phyloP scores from a whole-genome alignment of 805 yeast genomes.

The Danielozyma ontarioensis region DNA sequence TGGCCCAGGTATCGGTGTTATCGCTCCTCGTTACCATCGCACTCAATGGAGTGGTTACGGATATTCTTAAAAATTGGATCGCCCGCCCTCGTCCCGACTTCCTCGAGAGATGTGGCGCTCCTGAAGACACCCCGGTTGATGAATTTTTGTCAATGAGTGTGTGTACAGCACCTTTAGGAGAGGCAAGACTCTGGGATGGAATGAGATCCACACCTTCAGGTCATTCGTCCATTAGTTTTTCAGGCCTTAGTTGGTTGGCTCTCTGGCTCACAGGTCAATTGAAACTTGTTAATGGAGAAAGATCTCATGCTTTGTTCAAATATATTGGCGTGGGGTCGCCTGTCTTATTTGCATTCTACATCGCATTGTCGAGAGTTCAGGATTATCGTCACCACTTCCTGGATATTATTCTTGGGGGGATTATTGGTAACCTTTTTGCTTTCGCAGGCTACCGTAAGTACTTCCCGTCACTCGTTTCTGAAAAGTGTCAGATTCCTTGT shows the following conservation, averaged over 20 bases:
- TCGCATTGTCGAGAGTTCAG: constrained; percentile 21
- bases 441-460: constrained; percentile 21
- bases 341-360: constrained; percentile 17
- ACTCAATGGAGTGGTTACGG: constrained; percentile 30
- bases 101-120: constrained; percentile 24
- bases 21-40: constrained; percentile 24
- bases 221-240: constrained; percentile 49
- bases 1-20: constrained; percentile 24
- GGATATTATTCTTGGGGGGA: constrained; percentile 29
- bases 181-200: constrained; percentile 39
- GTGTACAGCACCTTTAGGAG: constrained; percentile 22
- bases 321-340: constrained; percentile 12
- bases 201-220: constrained; percentile 57
- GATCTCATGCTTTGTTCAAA: constrained; percentile 5
- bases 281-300: constrained; percentile 5
- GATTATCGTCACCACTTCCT: constrained; percentile 29
- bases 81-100: constrained; percentile 33
- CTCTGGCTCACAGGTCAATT: constrained; percentile 47
- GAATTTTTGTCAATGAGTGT: constrained; percentile 15
- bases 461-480: constrained; percentile 6
- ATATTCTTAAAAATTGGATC: constrained; percentile 31
- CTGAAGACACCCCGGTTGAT: constrained; percentile 7
- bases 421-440: constrained; percentile 26
- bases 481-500: constrained; percentile 4
- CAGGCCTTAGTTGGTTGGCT: constrained; percentile 43